A percentile compares a stretch with the other conserved stretches of the same genome.
Conservation (phyloP, 805 yeast species). For the Starmerella stellata region DNA sequence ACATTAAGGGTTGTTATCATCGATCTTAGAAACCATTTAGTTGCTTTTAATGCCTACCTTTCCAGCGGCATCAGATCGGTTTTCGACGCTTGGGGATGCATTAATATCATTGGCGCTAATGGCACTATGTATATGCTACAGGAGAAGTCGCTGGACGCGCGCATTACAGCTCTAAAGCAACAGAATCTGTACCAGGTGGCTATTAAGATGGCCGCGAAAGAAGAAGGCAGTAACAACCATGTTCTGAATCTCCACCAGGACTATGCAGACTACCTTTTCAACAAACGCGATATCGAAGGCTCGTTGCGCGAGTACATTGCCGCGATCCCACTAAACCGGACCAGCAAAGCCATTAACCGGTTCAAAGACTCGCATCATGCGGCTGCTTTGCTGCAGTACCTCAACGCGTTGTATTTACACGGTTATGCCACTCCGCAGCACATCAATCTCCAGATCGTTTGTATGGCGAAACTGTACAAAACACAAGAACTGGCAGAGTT, state of each 20-base stretch:
- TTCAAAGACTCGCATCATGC: constrained; percentile 65
- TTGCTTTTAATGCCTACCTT: constrained; percentile 53
- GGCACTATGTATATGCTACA: constrained; percentile 53
- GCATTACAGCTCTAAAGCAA: constrained; percentile 48
- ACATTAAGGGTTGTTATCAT: constrained; percentile 46
- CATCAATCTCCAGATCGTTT: constrained; percentile 57
- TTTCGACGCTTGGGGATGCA: constrained; percentile 37
- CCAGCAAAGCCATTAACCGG: constrained; percentile 62
- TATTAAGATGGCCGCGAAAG: constrained; percentile 38
- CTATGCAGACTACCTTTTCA: constrained; percentile 58
- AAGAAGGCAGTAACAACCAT: constrained; percentile 6
- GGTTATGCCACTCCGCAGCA: constrained; percentile 58
- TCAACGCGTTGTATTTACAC: constrained; percentile 40
- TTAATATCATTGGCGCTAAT: constrained; percentile 50
- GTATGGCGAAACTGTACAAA: constrained; percentile 58
- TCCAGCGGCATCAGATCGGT: constrained; percentile 44
- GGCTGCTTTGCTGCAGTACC: constrained; percentile 40
- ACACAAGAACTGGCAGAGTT: constrained; percentile 40
- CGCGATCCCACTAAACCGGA: constrained; percentile 36
- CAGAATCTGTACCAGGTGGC: constrained; percentile 61
- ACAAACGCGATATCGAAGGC: constrained; percentile 43
- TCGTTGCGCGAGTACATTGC: constrained; percentile 62
- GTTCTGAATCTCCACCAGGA: constrained; percentile 25
- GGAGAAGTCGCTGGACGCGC: constrained; percentile 49
- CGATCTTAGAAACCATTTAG: constrained; percentile 50